Base-by-base conservation (phyloP, 2,329 filamentous ascomycete species). In the Ceratocystis diversiconidia region DNA sequence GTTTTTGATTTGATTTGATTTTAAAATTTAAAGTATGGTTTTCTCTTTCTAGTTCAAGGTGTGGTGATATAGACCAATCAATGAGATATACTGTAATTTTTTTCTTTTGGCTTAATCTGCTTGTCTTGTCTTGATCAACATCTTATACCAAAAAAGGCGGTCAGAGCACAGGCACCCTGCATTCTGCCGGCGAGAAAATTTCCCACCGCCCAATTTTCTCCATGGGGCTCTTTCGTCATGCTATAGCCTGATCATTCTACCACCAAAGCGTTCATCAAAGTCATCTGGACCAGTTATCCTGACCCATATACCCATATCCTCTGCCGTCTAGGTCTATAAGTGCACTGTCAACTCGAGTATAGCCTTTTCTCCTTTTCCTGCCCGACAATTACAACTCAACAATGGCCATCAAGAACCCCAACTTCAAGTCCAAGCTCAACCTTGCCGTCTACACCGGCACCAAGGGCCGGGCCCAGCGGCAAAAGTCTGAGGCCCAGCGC, bases 361-460 rank as follows among this genome's bases (percentile, higher is more conserved):
- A 15, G 43, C 25, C 12, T 44, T n/a, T 61, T 41, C 30, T 28
- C 55, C 36, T 41, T 41, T 41, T 44, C 28, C n/a, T 7, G 50
- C 43, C 22, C 50, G n/a, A 28, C 19, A 22, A 28, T 28, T 32
- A 32, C 44, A 52, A 55, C 52, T 50, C 22, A 67, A 71, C 65
- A 68, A 83, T 82, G 80, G 77, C 81, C 61, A 78, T 82, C 70
- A 80, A 80, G 69, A 85, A 83, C 75, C 82, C 81, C 71, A 84
- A 84, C 77, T 77, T 76, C 60, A 76, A 77, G 8, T 83, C 80
- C 64, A 79, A 79, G 71, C 55, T 59, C 55, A 82, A 82, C 76
- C 78, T 80, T 15, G 73, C 79, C 48, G 75, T 75, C 19, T 79
- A 79, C 44, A 75, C 76, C 68, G 75, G 77, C 22, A 75, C 78